Conservation (phyloP, 345 rosid genomes). For the Salix koriyanagi region DNA sequence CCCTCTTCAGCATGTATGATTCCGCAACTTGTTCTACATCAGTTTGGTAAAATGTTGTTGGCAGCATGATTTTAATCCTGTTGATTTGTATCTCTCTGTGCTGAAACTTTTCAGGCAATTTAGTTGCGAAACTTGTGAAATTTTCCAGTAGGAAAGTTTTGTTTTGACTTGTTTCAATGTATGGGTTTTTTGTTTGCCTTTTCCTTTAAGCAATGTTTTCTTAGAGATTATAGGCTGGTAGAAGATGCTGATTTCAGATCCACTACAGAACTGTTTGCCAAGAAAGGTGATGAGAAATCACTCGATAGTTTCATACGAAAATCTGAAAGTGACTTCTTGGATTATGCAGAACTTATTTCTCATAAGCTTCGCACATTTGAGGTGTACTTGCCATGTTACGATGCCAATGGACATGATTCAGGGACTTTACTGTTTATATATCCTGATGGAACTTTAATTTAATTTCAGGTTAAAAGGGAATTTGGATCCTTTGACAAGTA, state of each 20-base stretch:
- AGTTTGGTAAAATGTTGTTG: not conserved
- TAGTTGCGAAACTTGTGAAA: not conserved
- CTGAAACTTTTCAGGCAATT: not conserved
- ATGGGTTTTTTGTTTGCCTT: too few relatives aligned
- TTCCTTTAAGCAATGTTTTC: too few relatives aligned
- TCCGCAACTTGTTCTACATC: too few relatives aligned
- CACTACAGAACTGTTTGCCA: slow-evolving; percentile 66
- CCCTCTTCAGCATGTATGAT: too few relatives aligned
- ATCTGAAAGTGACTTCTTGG: slow-evolving; percentile 83
- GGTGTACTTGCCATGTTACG: not conserved
- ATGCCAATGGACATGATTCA: not conserved
- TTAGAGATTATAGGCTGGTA: slow-evolving; percentile 52
- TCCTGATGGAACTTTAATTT: not conserved
- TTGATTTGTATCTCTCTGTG: too few relatives aligned
- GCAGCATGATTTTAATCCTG: not conserved
- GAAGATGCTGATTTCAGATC: slow-evolving; percentile 87
- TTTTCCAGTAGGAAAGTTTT: not conserved
- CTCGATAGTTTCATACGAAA: slow-evolving; percentile 80
- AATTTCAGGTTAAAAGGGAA: slow-evolving; percentile 42
- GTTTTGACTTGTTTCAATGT: not conserved
- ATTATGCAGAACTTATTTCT: slow-evolving; percentile 87
- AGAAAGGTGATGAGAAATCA: slow-evolving; percentile 52
- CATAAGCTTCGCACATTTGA: slow-evolving; percentile 43
- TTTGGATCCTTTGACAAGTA: slow-evolving; percentile 54
- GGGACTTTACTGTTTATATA: not conserved